phyloP scores from a whole-genome alignment of 441 rosid species.

The Francoa sonchifolia region DNA sequence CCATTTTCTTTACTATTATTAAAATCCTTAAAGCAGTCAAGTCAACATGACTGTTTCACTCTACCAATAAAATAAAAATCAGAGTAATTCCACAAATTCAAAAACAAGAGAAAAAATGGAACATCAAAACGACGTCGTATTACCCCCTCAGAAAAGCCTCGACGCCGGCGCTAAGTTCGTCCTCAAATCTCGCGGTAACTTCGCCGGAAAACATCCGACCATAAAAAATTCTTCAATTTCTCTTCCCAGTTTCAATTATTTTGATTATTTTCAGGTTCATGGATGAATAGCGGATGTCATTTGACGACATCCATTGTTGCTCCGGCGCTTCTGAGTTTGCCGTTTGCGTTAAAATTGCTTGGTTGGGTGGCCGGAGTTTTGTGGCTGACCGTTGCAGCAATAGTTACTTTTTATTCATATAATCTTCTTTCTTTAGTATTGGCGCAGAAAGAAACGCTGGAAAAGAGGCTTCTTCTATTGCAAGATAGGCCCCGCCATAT shows the following conservation, averaged over 20 bases:
- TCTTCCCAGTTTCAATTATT: neutral
- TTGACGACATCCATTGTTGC: constrained; percentile 19
- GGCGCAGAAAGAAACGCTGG: constrained; percentile 23
- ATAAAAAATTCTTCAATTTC: neutral
- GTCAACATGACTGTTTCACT: no score
- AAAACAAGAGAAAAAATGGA: no score
- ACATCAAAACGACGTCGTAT: neutral
- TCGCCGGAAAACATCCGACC: no score
- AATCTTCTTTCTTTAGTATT: constrained; percentile 28
- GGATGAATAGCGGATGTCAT: constrained; percentile 29
- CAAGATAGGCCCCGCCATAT: constrained; percentile 26
- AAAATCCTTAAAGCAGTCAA: no score
- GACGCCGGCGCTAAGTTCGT: constrained; percentile 14
- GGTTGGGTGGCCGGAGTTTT: constrained; percentile 23
- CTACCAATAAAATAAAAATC: no score
- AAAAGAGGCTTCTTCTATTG: constrained; percentile 25
- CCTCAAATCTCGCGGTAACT: constrained; percentile 9
- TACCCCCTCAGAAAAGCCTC: neutral
- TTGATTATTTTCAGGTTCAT: constrained; percentile 11
- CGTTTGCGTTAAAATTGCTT: constrained; percentile 20
- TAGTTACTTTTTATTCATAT: constrained; percentile 24
- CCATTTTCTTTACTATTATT: no score
- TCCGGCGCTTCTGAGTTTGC: constrained; percentile 26
- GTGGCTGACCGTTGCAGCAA: constrained; percentile 15
- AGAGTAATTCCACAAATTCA: no score